Conservation (phyloP, 2,329 filamentous ascomycete genomes). For the Septoria petroselini region DNA sequence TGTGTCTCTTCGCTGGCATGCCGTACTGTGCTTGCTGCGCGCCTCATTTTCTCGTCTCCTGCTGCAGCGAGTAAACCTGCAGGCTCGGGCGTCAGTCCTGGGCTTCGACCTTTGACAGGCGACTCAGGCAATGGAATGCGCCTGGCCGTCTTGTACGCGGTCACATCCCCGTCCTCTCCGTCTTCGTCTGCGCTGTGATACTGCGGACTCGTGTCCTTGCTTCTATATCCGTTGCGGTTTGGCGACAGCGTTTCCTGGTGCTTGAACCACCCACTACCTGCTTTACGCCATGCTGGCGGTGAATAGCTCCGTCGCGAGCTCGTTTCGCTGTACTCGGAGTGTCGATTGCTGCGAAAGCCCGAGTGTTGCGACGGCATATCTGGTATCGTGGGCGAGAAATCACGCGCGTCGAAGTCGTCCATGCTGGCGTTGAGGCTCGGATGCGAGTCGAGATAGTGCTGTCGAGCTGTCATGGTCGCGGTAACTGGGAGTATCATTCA, state of each 20-base stretch:
- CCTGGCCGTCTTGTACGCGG: constrained; percentile 32
- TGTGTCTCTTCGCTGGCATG: constrained; percentile 24
- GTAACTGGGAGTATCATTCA: constrained; percentile 21
- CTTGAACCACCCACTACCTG: constrained; percentile 58
- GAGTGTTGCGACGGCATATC: constrained; percentile 60
- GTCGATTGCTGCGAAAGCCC: constrained; percentile 52
- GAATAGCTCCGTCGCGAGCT: constrained; percentile 59
- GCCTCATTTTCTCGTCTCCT: constrained; percentile 26
- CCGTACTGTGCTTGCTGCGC: constrained; percentile 21
- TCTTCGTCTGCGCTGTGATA: constrained; percentile 54
- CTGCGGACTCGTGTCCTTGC: constrained; percentile 58
- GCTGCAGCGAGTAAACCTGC: constrained; percentile 15
- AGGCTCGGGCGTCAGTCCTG: constrained; percentile 35
- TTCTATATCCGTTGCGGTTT: constrained; percentile 50
- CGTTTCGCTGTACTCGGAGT: constrained; percentile 49
- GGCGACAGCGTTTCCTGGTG: constrained; percentile 40
- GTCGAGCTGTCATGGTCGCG: constrained; percentile 24
- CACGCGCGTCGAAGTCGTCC: constrained; percentile 59
- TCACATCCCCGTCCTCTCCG: constrained; percentile 51
- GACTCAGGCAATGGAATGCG: constrained; percentile 58
- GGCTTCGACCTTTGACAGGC: constrained; percentile 42
- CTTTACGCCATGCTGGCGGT: constrained; percentile 62
- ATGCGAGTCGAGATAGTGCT: constrained; percentile 44
- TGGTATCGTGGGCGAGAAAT: constrained; percentile 53
- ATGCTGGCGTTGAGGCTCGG: constrained; percentile 59